Evolutionary conservation across 768 basidiomycete genomes (phyloP).

Genomic region (Pleurotus ostreatus): DNA sequence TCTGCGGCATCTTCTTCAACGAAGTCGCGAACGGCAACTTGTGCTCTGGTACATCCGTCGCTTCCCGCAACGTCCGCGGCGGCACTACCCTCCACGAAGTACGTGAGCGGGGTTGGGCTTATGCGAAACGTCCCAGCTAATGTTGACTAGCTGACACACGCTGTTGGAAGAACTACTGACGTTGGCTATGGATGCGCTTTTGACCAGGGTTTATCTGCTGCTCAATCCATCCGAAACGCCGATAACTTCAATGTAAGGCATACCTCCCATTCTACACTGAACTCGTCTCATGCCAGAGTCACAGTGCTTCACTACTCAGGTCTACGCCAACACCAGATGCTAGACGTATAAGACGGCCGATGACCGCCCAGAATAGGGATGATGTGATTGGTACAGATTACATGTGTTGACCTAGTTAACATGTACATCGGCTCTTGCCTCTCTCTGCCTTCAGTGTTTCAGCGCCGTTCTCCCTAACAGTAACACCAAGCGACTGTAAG

Average conservation of each 20-base stretch:
- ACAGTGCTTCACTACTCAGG: conserved; percentile 43
- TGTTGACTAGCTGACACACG: conserved; percentile 34
- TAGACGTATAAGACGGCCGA: conserved; percentile 13
- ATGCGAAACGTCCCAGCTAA: neutral
- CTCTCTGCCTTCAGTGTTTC: too few relatives aligned
- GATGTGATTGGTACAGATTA: too few relatives aligned
- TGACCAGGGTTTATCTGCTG: conserved; percentile 34
- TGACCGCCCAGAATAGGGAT: too few relatives aligned
- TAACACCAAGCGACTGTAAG: too few relatives aligned
- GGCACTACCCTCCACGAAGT: conserved; percentile 46
- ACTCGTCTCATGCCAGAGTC: neutral
- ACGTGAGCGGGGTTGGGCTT: neutral
- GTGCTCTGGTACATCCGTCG: conserved; percentile 40
- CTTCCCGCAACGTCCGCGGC: conserved; percentile 41
- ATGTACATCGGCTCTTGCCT: too few relatives aligned
- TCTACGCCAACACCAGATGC: conserved; percentile 36
- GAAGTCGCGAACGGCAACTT: conserved; percentile 33
- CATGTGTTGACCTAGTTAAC: too few relatives aligned
- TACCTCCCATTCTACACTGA: neutral
- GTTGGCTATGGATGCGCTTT: conserved; percentile 35
- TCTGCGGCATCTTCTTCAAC: conserved; percentile 43
- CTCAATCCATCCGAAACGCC: conserved; percentile 32
- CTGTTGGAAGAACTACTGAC: conserved; percentile 35
- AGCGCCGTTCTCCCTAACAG: too few relatives aligned
- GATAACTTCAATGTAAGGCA: conserved; percentile 43